A percentile compares a stretch with the other conserved stretches of the same genome.
Conservation (phyloP, 73 alveolate species). For the Symbiodinium pilosum region DNA sequence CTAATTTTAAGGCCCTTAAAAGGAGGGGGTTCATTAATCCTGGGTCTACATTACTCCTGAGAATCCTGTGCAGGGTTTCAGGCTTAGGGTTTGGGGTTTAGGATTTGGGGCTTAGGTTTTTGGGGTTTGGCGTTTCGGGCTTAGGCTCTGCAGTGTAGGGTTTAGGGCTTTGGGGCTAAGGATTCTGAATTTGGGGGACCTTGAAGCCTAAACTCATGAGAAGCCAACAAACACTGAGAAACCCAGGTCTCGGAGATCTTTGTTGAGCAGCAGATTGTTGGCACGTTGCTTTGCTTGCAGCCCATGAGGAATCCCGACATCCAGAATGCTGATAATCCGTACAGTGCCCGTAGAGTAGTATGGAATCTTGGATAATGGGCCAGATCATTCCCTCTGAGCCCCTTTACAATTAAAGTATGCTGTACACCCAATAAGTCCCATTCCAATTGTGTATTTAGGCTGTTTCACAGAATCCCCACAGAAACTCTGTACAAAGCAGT, state of each 20-base stretch:
- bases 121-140: background rate
- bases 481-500: too few relatives aligned
- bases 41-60: too few relatives aligned
- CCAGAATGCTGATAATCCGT: background rate
- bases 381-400: background rate
- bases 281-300: conserved; percentile 17
- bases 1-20: too few relatives aligned
- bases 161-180: background rate
- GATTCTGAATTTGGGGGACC: too few relatives aligned
- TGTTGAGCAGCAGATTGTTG: conserved; percentile 79
- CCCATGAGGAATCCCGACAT: too few relatives aligned
- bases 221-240: too few relatives aligned
- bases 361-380: background rate
- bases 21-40: too few relatives aligned
- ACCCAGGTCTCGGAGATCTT: conserved; percentile 44
- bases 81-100: background rate
- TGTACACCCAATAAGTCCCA: too few relatives aligned
- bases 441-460: too few relatives aligned
- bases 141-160: background rate
- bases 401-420: background rate
- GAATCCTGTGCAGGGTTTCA: background rate
- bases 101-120: background rate
- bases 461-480: too few relatives aligned
- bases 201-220: too few relatives aligned
- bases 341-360: background rate